phyloP scores from a whole-genome alignment of 2,329 filamentous ascomycete genomes.

The Proliferodiscus dingleyae region DNA sequence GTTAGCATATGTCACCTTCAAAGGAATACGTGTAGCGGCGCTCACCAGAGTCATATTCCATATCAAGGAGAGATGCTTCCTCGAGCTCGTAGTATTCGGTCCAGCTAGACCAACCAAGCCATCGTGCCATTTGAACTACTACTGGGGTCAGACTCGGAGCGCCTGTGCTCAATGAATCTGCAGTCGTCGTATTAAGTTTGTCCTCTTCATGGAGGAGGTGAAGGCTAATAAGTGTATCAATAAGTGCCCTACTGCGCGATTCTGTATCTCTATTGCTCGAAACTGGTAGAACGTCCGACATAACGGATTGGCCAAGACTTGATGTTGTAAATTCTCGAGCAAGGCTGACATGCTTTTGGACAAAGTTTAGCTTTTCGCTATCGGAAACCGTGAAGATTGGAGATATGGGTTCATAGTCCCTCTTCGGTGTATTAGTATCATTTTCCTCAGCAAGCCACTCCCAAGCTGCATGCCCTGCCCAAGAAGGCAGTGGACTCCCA shows the following conservation, averaged over 20 bases:
- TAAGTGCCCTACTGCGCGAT: constrained; percentile 54
- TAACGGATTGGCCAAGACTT: constrained; percentile 48
- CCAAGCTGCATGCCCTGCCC: constrained; percentile 63
- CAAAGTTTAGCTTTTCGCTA: constrained; percentile 50
- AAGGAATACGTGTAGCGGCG: not conserved
- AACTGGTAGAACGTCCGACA: constrained; percentile 63
- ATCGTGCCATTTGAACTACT: constrained; percentile 73
- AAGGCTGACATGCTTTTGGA: constrained; percentile 49
- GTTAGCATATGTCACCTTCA: constrained; percentile 8
- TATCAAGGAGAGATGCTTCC: constrained; percentile 45
- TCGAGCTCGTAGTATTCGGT: constrained; percentile 57
- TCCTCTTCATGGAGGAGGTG: constrained; percentile 88
- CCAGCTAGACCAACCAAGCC: constrained; percentile 73
- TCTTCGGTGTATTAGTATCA: constrained; percentile 18
- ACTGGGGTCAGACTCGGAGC: constrained; percentile 60
- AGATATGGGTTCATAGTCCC: constrained; percentile 1
- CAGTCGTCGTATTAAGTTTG: constrained; percentile 64
- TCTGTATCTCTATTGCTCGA: constrained; percentile 47
- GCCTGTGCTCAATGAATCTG: constrained; percentile 42
- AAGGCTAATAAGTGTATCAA: constrained; percentile 68
- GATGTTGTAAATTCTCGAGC: constrained; percentile 63
- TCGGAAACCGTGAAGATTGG: constrained; percentile 12
- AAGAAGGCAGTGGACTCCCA: constrained; percentile 39
- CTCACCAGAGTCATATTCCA: constrained; percentile 50
- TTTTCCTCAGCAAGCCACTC: constrained; percentile 64